These are phyloP conservation scores for Schizopora paradoxa DNA, from an alignment of 1,284 basidiomycete genomes.

Conservation along the genomic window DNA sequence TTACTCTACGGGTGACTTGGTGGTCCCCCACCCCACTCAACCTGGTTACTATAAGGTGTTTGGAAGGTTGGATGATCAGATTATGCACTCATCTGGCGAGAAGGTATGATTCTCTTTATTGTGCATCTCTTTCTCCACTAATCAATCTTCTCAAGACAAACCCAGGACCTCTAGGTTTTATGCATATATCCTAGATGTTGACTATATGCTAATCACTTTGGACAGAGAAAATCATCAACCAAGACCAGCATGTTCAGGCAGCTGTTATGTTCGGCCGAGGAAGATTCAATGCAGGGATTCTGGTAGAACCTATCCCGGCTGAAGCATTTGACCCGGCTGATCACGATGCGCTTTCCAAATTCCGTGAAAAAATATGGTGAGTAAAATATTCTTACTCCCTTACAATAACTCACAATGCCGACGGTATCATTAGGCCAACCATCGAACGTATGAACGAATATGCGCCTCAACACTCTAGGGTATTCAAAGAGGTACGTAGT, in stretches of 20 bases:
- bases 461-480: background rate
- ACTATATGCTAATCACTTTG: background rate
- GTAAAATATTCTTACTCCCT: background rate
- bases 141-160: slow-evolving; percentile 29
- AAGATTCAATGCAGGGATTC: slow-evolving; percentile 36
- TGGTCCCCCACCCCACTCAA: slow-evolving; percentile 40
- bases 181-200: background rate
- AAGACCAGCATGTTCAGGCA: slow-evolving; percentile 28
- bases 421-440: background rate
- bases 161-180: slow-evolving; percentile 35
- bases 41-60: slow-evolving; percentile 37
- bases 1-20: slow-evolving; percentile 37
- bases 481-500: slow-evolving; percentile 4
- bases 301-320: slow-evolving; percentile 32
- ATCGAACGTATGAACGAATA: background rate
- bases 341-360: background rate
- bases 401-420: background rate
- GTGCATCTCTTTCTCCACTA: background rate
- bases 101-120: slow-evolving; percentile 30
- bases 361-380: slow-evolving; percentile 1
- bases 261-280: slow-evolving; percentile 37
- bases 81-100: slow-evolving; percentile 45
- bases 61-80: slow-evolving; percentile 46
- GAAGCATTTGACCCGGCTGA: background rate
- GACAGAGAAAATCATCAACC: slow-evolving; percentile 33